Evolutionary conservation across 768 basidiomycete genomes (phyloP), one percentile per base, ranked within the genome.

Genomic region (Tremella yokohamensis): DNA sequence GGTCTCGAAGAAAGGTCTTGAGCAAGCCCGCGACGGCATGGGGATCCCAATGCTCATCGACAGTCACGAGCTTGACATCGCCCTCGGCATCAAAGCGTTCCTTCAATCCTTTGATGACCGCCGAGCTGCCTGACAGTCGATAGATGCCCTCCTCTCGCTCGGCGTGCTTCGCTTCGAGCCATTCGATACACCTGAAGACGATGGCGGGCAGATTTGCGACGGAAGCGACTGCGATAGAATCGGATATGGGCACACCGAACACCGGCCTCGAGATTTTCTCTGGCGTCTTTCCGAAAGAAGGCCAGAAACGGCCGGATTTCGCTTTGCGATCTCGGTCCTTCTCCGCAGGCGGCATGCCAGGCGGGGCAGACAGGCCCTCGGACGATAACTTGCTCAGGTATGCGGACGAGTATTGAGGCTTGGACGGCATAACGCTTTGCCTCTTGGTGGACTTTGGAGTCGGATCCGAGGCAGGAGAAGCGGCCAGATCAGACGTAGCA

Each of bases 111-210:
- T 96, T 96, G 80, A 98, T 92, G 57, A 94, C 91, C 34, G 91
- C 88, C 62, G 90, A 89, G 75, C 90, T 92, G 20, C 93, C 93
- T 72, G 88, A 92, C 59, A 99, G 79, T 58, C 96, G 85, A 78
- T 97, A 99, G 59, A 99, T 94, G 34, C 96, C 96, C 77, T 99
- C 96, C 72, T 99, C 96, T 65, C 89, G 85, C 61, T 97, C 90
- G 19, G 96, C 94, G 74, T 89, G 83, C 80, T 93, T 93, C 18
- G 84, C 83, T 79, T 98, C 90, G 55, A 99, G 80, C 78, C 94
- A 99, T 72, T 96, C 87, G 64, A 99, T 93, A 64, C 87, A 88
- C 54, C 96, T 85, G 81, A 93, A 99, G 34, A 96, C 87, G 66
- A 97, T 87, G 7, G 94, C 90, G 2, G 96, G 96, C 19, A 99